A percentile compares a stretch with the other conserved stretches of the same genome.
Evolutionary conservation across 352 stramenopile species (phyloP).

Genomic region (Globisporangium orthogonon): DNA sequence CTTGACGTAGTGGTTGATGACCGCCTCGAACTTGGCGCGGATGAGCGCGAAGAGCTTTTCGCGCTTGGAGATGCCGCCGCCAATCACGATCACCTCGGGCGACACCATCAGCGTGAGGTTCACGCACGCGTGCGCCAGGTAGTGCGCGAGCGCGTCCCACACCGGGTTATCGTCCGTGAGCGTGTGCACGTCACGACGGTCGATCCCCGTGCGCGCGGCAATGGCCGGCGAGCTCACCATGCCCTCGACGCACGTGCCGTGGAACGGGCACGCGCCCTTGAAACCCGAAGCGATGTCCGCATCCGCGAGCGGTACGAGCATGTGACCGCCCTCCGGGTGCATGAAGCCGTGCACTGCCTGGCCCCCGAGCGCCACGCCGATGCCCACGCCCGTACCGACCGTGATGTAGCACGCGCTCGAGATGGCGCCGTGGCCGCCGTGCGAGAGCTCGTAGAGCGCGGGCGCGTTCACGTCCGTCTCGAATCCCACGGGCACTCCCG

Average conservation of each 20-base stretch:
- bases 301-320: slow-evolving; percentile 56
- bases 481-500: slow-evolving; percentile 78
- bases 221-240: slow-evolving; percentile 89
- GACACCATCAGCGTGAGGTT: slow-evolving; percentile 92
- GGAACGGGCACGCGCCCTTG: slow-evolving; percentile 85
- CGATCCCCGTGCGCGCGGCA: slow-evolving; percentile 76
- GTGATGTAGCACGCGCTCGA: slow-evolving; percentile 92
- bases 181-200: slow-evolving; percentile 55
- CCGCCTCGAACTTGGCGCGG: slow-evolving; percentile 70
- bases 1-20: slow-evolving; percentile 74
- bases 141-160: slow-evolving; percentile 94
- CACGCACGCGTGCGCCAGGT: slow-evolving; percentile 92
- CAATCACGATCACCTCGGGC: slow-evolving; percentile 94
- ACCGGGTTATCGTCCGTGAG: slow-evolving; percentile 86
- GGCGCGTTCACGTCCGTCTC: slow-evolving; percentile 98
- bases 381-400: slow-evolving; percentile 93
- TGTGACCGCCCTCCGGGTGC: slow-evolving; percentile 92
- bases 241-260: slow-evolving; percentile 90
- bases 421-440: slow-evolving; percentile 73
- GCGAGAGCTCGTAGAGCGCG: slow-evolving; percentile 90
- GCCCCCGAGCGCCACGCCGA: slow-evolving; percentile 91
- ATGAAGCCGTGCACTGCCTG: slow-evolving; percentile 92
- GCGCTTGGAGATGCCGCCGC: slow-evolving; percentile 93
- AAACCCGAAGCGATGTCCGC: slow-evolving; percentile 77
- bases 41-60: slow-evolving; percentile 78